Conservation (phyloP, 495 filamentous ascomycete species). For the Stereocaulon alpinum region DNA sequence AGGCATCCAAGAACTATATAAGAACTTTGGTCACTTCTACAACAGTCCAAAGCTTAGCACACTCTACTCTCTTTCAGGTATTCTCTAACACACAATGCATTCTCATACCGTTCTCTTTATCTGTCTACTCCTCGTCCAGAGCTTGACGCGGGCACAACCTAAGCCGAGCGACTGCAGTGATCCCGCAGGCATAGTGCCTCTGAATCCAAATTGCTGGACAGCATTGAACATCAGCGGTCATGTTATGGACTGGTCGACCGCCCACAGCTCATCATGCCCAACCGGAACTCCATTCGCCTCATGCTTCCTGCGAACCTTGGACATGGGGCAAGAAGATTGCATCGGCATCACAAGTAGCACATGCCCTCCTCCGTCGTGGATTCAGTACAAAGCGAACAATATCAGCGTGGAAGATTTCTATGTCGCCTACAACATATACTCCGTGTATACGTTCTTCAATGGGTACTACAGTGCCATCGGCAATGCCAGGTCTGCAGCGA, state of each 20-base stretch:
- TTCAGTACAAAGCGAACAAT: background rate
- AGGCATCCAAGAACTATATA: background rate
- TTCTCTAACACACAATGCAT: background rate
- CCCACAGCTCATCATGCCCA: background rate
- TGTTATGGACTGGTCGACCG: background rate
- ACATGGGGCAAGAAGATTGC: constrained; percentile 5
- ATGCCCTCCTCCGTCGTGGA: constrained; percentile 8
- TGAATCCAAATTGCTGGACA: background rate
- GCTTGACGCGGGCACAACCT: background rate
- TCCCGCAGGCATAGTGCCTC: background rate
- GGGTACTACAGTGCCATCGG: constrained; percentile 11
- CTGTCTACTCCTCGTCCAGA: background rate
- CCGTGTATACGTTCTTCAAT: constrained; percentile 14
- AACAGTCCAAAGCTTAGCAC: background rate
- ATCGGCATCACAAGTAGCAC: constrained; percentile 4
- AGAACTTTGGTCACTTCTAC: background rate
- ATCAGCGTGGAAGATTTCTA: constrained; percentile 10
- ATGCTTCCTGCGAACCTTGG: background rate
- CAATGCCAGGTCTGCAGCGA: constrained; percentile 5
- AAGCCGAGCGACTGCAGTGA: background rate
- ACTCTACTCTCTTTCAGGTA: background rate
- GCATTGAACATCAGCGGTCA: background rate
- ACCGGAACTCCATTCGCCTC: background rate
- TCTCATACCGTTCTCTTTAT: background rate
- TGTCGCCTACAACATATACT: constrained; percentile 15